Evolutionary conservation across 306 rosid genomes (phyloP).

Genomic region (Crotalaria pallida): DNA sequence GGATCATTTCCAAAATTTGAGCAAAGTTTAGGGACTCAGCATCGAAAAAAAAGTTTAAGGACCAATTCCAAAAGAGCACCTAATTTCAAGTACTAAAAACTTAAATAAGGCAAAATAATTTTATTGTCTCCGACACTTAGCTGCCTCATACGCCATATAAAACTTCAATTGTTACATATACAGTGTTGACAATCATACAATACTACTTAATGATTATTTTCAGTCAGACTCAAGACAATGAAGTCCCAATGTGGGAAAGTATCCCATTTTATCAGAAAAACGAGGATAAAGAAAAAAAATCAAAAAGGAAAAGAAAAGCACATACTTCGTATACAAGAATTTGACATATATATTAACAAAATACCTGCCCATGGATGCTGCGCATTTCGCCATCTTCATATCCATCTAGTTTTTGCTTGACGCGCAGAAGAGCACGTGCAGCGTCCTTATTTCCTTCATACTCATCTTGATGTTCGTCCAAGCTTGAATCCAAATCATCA

Average conservation of each 20-base stretch:
- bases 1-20: too few relatives aligned
- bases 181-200: neutral
- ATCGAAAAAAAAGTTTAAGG: too few relatives aligned
- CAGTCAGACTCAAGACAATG: neutral
- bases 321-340: neutral
- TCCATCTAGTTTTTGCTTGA: conserved; percentile 91
- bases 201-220: too few relatives aligned
- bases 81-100: too few relatives aligned
- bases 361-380: conserved; percentile 87
- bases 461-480: conserved; percentile 62
- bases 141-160: too few relatives aligned
- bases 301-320: neutral
- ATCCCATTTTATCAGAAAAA: neutral
- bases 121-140: too few relatives aligned
- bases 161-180: too few relatives aligned
- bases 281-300: neutral
- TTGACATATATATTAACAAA: conserved; percentile 5
- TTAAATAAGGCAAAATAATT: too few relatives aligned
- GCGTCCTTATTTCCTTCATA: conserved; percentile 94
- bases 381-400: conserved; percentile 95
- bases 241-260: neutral
- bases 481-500: conserved; percentile 59
- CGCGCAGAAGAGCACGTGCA: conserved; percentile 86
- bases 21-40: too few relatives aligned
- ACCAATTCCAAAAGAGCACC: too few relatives aligned